phyloP scores from a whole-genome alignment of 2,329 filamentous ascomycete genomes.

The Orbilia blumenaviensis region DNA sequence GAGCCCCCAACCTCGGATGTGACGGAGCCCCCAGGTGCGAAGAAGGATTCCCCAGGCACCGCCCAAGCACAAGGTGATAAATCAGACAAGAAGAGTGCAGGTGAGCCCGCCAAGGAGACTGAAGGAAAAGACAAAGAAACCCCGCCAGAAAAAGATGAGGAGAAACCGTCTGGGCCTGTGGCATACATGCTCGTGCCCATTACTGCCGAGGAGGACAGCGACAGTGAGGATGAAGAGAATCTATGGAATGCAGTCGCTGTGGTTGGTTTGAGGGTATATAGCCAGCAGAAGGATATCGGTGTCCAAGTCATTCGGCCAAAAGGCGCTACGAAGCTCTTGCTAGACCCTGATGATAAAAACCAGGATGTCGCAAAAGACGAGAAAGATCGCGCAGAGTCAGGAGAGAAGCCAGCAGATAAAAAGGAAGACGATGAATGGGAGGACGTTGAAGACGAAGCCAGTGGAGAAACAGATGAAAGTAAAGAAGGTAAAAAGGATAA shows the following conservation, averaged over 20 bases:
- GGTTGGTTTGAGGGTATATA: conserved; percentile 70
- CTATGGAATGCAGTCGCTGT: conserved; percentile 73
- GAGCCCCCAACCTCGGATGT: conserved; percentile 29
- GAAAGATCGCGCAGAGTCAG: not conserved
- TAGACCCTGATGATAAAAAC: conserved; percentile 41
- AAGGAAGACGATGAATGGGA: conserved; percentile 16
- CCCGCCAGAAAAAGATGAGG: conserved; percentile 55
- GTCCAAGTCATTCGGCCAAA: conserved; percentile 52
- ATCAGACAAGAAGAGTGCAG: not conserved
- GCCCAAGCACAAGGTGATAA: conserved; percentile 15
- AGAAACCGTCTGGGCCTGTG: conserved; percentile 38
- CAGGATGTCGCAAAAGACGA: conserved; percentile 32
- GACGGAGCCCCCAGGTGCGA: conserved; percentile 18
- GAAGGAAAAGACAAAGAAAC: conserved; percentile 51
- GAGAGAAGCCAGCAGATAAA: not conserved
- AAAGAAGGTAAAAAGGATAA: not conserved
- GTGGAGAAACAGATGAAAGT: conserved; percentile 5
- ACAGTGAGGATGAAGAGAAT: conserved; percentile 67
- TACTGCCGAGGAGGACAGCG: conserved; percentile 62
- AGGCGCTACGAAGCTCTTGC: conserved; percentile 26
- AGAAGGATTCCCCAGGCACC: not conserved
- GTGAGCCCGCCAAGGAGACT: not conserved
- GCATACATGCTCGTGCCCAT: conserved; percentile 42
- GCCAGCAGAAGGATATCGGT: conserved; percentile 54
- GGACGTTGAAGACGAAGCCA: conserved; percentile 2